These are phyloP conservation scores for Pleoardoris graminearum DNA, from an alignment of 2,329 filamentous ascomycete genomes.

Conservation along the genomic window DNA sequence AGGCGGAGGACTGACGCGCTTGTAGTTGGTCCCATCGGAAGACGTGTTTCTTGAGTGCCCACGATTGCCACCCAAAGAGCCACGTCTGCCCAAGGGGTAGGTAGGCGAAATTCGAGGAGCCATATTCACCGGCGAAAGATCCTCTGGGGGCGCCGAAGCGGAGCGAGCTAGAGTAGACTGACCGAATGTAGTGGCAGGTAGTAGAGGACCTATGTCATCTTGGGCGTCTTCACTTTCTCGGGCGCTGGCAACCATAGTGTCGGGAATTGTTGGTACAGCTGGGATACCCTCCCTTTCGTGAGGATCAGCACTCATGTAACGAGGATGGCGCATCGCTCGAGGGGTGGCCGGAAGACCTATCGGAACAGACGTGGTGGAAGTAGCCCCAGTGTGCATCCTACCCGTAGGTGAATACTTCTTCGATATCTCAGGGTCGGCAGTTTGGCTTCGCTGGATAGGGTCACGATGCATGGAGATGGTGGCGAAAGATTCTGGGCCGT, in stretches of 20 bases:
- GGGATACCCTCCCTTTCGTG: slow-evolving; percentile 55
- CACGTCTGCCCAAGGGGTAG: slow-evolving; percentile 37
- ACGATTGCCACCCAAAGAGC: slow-evolving; percentile 41
- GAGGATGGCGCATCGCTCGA: slow-evolving; percentile 81
- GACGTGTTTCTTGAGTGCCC: slow-evolving; percentile 51
- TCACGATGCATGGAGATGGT: slow-evolving; percentile 43
- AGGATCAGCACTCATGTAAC: slow-evolving; percentile 65
- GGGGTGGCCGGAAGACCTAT: slow-evolving; percentile 89
- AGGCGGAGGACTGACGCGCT: slow-evolving; percentile 44
- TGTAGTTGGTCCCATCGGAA: slow-evolving; percentile 46
- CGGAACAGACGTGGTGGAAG: slow-evolving; percentile 56
- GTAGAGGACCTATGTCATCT: slow-evolving; percentile 51
- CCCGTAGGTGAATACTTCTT: slow-evolving; percentile 43
- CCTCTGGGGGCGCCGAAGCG: slow-evolving; percentile 54
- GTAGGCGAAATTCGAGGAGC: slow-evolving; percentile 31
- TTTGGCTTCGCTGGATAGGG: slow-evolving; percentile 61
- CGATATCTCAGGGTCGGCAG: slow-evolving; percentile 62
- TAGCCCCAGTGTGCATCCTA: slow-evolving; percentile 39
- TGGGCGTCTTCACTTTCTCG: slow-evolving; percentile 37
- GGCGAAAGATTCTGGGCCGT: slow-evolving; percentile 48
- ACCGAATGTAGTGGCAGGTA: slow-evolving; percentile 54
- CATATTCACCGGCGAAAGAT: slow-evolving; percentile 30
- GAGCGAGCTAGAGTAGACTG: slow-evolving; percentile 48
- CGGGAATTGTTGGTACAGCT: slow-evolving; percentile 61
- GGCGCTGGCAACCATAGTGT: slow-evolving; percentile 39